Base-by-base conservation (phyloP, 1,284 basidiomycete genomes). In the Phaffia rhodozyma region DNA sequence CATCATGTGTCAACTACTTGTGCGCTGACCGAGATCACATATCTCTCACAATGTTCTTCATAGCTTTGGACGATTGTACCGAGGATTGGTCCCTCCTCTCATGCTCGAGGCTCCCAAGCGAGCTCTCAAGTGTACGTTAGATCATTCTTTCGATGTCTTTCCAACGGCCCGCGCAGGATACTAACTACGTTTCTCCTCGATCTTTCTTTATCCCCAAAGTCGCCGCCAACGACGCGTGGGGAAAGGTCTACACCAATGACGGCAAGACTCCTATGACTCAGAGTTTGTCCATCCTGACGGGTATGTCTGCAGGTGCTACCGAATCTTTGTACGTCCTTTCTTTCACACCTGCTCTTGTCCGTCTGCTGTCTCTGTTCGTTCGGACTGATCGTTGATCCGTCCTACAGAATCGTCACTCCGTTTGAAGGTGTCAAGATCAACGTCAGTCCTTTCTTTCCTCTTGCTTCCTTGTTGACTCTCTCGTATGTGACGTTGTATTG, bases 91-190 rank as follows among this genome's bases (percentile, higher is more conserved):
- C 25, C 91, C 96, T 7, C 96, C 96, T 25, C 78, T 99, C 30
- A 83, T 97, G 73, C 79, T 98, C 62, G 94, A 99, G 77, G 96
- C 96, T 27, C 96, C 94, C 5, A 99, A 99, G 79, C 85, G 94
- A 77, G 94, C 94, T 23, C 87, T 93, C 66, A 99, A 99, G 82
- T 99, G 92, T 79, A 66, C 68, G 89, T 88, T 67, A 65, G 83
- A 77, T 16, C 32, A 2, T 56, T 52, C 18, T 23, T 50, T 9
- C 47, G 25, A 23, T 34, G 13, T 49, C 30, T n/a, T 29, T 30
- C 50, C 30, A 34, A 20, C n/a, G 25, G 11, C 48, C 20, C 21
- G 34, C 7, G 3, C 4, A 21, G 2, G 48, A 18, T 34, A 49
- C 16, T 4, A 51, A 18, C 53, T 34, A 5, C 48, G 23, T 25